Conservation (phyloP, 2,329 filamentous ascomycete species). For the Aspergillus felis region DNA sequence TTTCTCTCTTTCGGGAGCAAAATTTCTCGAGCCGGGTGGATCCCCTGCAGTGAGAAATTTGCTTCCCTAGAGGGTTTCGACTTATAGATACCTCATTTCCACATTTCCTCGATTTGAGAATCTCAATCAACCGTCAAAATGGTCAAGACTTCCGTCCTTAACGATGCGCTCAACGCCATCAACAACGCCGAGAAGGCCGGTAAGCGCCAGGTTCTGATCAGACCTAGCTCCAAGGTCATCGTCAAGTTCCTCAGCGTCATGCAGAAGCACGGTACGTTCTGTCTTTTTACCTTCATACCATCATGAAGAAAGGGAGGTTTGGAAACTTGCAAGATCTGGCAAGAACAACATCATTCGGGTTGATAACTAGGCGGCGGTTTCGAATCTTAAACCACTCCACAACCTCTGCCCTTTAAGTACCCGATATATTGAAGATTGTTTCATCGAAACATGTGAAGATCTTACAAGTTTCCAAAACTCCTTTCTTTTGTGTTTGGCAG, state of each 20-base stretch:
- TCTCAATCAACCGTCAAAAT: conserved; percentile 70
- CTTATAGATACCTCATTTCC: conserved; percentile 37
- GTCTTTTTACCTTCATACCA: not conserved
- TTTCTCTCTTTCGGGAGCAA: conserved; percentile 6
- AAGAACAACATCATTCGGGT: conserved; percentile 62
- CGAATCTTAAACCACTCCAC: conserved; percentile 61
- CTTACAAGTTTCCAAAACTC: conserved; percentile 90
- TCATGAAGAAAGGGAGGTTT: not conserved
- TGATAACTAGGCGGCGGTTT: conserved; percentile 99
- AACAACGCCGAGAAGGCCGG: conserved; percentile 99
- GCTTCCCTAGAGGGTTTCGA: conserved; percentile 4
- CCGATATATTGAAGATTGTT: conserved; percentile 77
- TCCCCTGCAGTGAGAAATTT: conserved; percentile 2
- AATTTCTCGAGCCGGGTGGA: conserved; percentile 4
- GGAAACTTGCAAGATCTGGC: not conserved
- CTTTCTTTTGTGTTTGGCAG: conserved; percentile 64
- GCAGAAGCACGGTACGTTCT: conserved; percentile 94
- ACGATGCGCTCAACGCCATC: conserved; percentile 98
- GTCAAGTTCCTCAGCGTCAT: conserved; percentile 99
- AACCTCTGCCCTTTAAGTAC: conserved; percentile 99
- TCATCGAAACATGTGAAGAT: conserved; percentile 60
- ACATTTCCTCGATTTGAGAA: conserved; percentile 47
- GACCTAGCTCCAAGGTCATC: conserved; percentile 98
- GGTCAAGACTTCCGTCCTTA: conserved; percentile 98
- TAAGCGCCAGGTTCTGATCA: conserved; percentile 99